Base-by-base conservation (phyloP, 306 rosid species). In the Trichosanthes cucumerina region DNA sequence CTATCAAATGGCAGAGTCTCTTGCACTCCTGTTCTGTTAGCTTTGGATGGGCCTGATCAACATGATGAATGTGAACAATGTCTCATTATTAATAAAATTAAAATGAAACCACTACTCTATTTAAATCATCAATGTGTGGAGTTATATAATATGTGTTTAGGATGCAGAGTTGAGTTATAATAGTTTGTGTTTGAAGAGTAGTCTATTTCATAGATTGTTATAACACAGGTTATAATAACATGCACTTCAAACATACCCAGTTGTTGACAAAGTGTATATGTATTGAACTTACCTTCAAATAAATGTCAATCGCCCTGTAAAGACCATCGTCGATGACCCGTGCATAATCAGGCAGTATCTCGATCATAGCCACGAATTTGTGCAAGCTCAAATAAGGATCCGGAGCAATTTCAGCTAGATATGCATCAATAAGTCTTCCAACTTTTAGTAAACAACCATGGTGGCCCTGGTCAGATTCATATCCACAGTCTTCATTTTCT, bases 391-490 rank as follows among this genome's bases (percentile, higher is more conserved):
- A 82, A 85, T 70, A 82, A 6, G 98, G 92, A 85, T 93, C 97
- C 46, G 90, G 92, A 58, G 96, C 90, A 86, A 93, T 88, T 87
- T 91, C 98, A 57, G 97, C 98, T 34, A 93, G 87, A 86, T 89
- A 93, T 62, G 92, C 87, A 85, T 91, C 98, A 24, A 93, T 80
- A 39, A 93, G 93, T 80, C 85, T 84, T 58, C 93, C 96, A 49
- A 93, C 98, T 84, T 93, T 91, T 75, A 91, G 83, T 64, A 91
- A 81, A 58, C 93, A 89, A 73, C 87, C 87, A 54, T 93, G 97
- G 39, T 86, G 10, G 16, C 85, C 88, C 28, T 91, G 96, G 0
- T 75, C 79, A 21, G 96, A 91, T 82, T 91, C 97, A 84, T 91
- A 93, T n/a, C 91, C 97, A 38, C 81, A 91, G 58, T 90, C 92